These are phyloP conservation scores for Sporothrix sp. DNA, from an alignment of 2,329 filamentous ascomycete genomes.

Conservation along the genomic window DNA sequence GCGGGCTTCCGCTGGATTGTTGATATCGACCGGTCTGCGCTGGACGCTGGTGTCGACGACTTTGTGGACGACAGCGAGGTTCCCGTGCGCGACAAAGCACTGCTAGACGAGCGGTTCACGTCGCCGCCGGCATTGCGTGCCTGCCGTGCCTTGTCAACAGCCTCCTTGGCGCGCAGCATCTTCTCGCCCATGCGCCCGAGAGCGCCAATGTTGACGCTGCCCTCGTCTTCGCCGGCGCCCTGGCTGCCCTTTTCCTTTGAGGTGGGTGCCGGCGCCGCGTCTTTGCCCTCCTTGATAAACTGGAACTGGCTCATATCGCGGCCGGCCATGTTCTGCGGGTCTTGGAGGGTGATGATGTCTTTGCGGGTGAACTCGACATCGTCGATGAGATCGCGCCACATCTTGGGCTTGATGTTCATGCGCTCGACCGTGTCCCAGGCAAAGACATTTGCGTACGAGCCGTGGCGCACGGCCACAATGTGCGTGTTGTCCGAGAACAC, in stretches of 20 bases:
- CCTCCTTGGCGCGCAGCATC: constrained; percentile 82
- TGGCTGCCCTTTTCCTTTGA: constrained; percentile 61
- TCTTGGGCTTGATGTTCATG: constrained; percentile 93
- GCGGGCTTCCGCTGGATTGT: constrained; percentile 33
- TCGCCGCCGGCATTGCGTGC: constrained; percentile 56
- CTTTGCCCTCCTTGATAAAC: constrained; percentile 66
- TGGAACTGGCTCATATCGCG: constrained; percentile 83
- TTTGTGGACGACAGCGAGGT: constrained; percentile 25
- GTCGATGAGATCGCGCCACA: constrained; percentile 84
- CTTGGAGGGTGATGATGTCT: constrained; percentile 93
- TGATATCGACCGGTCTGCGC: constrained; percentile 21
- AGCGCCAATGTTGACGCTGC: constrained; percentile 67
- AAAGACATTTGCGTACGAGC: constrained; percentile 86
- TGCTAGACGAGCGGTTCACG: constrained; percentile 39
- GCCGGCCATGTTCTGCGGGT: constrained; percentile 79
- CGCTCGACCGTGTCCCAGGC: constrained; percentile 91
- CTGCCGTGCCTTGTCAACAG: constrained; percentile 79
- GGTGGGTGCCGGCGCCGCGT: constrained; percentile 52
- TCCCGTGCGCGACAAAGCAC: constrained; percentile 23
- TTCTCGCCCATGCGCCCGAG: constrained; percentile 72
- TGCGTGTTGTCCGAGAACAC: constrained; percentile 97
- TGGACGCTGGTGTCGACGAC: constrained; percentile 34
- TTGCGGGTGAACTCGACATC: constrained; percentile 78
- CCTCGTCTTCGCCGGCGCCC: constrained; percentile 50
- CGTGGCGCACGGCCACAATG: constrained; percentile 74